Base-by-base conservation (phyloP, 257 asterid species). In the Solanum clarkiae region DNA sequence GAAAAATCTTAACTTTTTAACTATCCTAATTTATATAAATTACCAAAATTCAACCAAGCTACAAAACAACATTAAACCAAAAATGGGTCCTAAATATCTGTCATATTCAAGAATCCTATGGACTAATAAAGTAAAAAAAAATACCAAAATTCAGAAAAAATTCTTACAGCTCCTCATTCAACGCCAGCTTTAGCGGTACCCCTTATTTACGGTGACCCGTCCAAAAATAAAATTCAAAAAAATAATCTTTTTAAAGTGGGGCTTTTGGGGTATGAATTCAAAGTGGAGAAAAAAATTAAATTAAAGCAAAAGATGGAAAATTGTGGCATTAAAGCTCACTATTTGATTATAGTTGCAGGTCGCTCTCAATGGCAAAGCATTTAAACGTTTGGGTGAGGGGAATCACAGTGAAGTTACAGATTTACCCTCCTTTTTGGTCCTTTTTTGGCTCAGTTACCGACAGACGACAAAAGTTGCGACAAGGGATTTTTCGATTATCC, bases 281-380 rank as follows among this genome's bases (percentile, higher is more conserved):
- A 83, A 59, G 32, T 62, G 55, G 54, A 22, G 66, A 49, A 47
- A 47, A 13, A 74, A 47, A 13, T 74, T 14, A 1, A 26, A 79
- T n/a, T 74, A 26, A 79, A 79, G 65, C n/a, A 51, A 79, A 79
- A 26, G 26, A 53, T 26, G 49, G 10, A 91, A 66, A 87, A 90
- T 84, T 91, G 85, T 87, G 86, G 81, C 40, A 66, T 45, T 62
- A 82, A 82, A 66, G 79, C 53, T 44, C 72, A 60, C 49, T 45
- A 32, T 82, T 63, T 53, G 44, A 84, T 72, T 70, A 84, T 80
- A 36, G 83, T 84, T 83, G 87, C 82, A 84, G 83, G 90, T 87
- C 90, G 85, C 84, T 84, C 14, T 89, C 91, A 83, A 55, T 83
- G 81, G 59, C 86, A 26, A 80, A 24, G 87, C 91, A 85, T 89